phyloP scores from a whole-genome alignment of 73 alveolate species.

The Effrenium voratum region DNA sequence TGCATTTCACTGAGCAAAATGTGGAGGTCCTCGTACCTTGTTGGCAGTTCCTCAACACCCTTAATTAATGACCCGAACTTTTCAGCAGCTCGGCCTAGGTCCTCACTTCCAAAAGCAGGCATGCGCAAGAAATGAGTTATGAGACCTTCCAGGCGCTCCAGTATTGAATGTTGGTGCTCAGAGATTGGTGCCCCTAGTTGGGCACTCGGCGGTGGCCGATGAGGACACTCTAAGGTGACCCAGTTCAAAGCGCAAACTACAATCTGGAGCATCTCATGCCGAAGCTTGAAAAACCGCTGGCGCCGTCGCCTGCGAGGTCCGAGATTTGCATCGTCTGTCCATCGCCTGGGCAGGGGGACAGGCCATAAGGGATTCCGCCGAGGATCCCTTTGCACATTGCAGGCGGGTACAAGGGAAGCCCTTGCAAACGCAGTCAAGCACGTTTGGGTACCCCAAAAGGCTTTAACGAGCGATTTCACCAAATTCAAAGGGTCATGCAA shows the following conservation, averaged over 20 bases:
- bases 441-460: too few relatives aligned
- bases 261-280: neutral
- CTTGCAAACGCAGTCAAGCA: too few relatives aligned
- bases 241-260: neutral
- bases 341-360: constrained; percentile 56
- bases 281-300: neutral
- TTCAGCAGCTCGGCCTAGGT: constrained; percentile 1
- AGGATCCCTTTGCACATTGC: too few relatives aligned
- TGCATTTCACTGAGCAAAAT: neutral
- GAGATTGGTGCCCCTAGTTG: constrained; percentile 10
- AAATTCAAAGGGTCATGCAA: too few relatives aligned
- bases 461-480: too few relatives aligned
- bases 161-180: neutral
- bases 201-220: neutral
- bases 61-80: neutral
- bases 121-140: neutral
- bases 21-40: neutral
- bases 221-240: neutral
- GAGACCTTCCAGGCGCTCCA: neutral
- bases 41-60: neutral
- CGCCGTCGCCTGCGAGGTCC: neutral
- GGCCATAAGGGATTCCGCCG: too few relatives aligned
- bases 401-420: too few relatives aligned
- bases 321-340: constrained; percentile 12
- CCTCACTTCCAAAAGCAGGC: neutral